Conservation (phyloP, 768 basidiomycete genomes). For the Sistotremastrum niveocremeum region DNA sequence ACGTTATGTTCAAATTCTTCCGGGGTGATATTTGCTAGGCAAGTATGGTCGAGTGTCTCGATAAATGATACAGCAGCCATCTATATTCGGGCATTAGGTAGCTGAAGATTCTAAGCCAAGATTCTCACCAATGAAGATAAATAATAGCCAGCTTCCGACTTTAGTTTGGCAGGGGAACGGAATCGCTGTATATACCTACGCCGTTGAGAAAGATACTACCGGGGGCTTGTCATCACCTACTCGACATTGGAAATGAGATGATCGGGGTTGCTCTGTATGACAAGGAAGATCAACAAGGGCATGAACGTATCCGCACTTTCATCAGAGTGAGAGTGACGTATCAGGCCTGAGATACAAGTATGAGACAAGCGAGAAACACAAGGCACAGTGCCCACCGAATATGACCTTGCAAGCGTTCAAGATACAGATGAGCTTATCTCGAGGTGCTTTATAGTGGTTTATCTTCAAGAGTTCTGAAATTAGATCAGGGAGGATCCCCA, state of each 20-base stretch:
- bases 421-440: conserved; percentile 96
- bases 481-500: neutral
- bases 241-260: conserved; percentile 93
- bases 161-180: conserved; percentile 75
- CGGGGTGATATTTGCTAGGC: conserved; percentile 85
- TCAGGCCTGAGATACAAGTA: conserved; percentile 44
- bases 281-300: conserved; percentile 87
- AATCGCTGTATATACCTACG: conserved; percentile 90
- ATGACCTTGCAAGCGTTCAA: conserved; percentile 98
- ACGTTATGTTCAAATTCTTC: conserved; percentile 83
- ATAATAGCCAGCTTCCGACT: conserved; percentile 95
- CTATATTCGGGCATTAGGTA: conserved; percentile 24
- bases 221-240: conserved; percentile 29
- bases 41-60: conserved; percentile 94
- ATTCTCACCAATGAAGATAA: conserved; percentile 76
- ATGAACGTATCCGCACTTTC: conserved; percentile 91
- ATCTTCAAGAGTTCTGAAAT: conserved; percentile 79
- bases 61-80: conserved; percentile 97
- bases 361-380: conserved; percentile 1
- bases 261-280: conserved; percentile 87
- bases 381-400: conserved; percentile 52
- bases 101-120: neutral
- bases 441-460: conserved; percentile 96
- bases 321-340: conserved; percentile 74
- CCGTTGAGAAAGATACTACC: neutral